Evolutionary conservation across 225 moss, liverwort and hornwort genomes (phyloP), one percentile per base, ranked within the genome.

Genomic region (Takakia lepidozioides): DNA sequence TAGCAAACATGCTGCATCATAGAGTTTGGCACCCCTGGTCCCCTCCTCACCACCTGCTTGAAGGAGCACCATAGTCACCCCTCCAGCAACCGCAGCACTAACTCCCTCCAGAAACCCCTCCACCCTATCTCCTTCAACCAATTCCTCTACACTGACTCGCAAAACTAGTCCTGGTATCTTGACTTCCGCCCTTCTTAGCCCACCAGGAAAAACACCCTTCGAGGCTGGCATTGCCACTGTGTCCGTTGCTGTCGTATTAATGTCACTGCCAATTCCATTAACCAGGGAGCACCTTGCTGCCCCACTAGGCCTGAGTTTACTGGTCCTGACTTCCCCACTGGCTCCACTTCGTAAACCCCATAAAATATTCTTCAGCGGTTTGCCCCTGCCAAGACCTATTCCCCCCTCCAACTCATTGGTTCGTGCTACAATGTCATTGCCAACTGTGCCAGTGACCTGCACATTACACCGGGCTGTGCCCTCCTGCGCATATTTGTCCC

Each of bases 131-230:
- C 51, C 59, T 13, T 60, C 60, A 41, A 72, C 78, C 59, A 85
- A 35, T 45, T 85, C 85, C 69, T 85, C 87, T 47, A 81, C 58
- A 68, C 61, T 73, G 43, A 98, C 63, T 28, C 87, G 75, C 55
- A 87, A 60, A 19, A 83, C 80, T 44, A 98, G 53, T 20, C 98
- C 98, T n/a, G 98, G 98, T 32, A 98, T 69, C 19, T 75, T 78
- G 46, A 98, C 90, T 68, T 91, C 91, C 20, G 87, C 73, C 55
- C 98, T 75, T 61, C 91, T 63, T 9, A 81, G 75, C 25, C 91
- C 91, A 25, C 98, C 91, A 20, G 91, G 98, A 60, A 87, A 91
- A 1, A 98, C 80, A 40, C 91, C 84, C 49, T 71, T 86, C 0
- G 74, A n/a, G 18, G 76, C 48, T 37, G 71, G 80, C 13, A 69